phyloP scores from a whole-genome alignment of 2,329 filamentous ascomycete species.

The Calonectria hawksworthii region DNA sequence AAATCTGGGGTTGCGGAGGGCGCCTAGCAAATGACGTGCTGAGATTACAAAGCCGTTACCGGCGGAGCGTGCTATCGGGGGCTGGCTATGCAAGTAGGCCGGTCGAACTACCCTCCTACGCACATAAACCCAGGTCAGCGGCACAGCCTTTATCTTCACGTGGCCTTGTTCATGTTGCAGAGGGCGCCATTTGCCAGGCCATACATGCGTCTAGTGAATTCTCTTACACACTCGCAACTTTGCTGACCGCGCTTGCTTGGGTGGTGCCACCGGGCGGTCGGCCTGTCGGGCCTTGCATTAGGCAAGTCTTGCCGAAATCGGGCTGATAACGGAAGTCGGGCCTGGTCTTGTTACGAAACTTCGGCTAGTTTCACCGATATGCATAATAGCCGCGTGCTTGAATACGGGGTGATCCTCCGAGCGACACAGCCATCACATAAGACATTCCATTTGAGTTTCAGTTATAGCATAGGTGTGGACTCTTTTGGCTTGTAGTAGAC shows the following conservation, averaged over 20 bases:
- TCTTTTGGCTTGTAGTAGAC: conserved; percentile 7
- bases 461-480: not conserved
- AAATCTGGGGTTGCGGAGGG: conserved; percentile 45
- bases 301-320: conserved; percentile 23
- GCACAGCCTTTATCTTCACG: not conserved
- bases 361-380: conserved; percentile 22
- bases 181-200: not conserved
- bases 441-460: not conserved
- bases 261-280: conserved; percentile 9
- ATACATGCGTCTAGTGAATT: conserved; percentile 13
- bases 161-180: not conserved
- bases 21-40: conserved; percentile 47
- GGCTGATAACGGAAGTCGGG: conserved; percentile 25
- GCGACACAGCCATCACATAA: not conserved
- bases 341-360: not conserved
- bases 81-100: conserved; percentile 17
- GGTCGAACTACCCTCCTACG: conserved; percentile 33
- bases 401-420: not conserved
- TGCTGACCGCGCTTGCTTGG: not conserved
- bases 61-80: conserved; percentile 40
- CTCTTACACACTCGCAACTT: conserved; percentile 10
- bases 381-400: not conserved
- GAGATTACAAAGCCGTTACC: conserved; percentile 48
- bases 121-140: conserved; percentile 12
- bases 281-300: conserved; percentile 3